A percentile compares a stretch with the other conserved stretches of the same genome.
Evolutionary conservation across 768 basidiomycete species (phyloP).

Genomic region (Sporobolomyces roseus): DNA sequence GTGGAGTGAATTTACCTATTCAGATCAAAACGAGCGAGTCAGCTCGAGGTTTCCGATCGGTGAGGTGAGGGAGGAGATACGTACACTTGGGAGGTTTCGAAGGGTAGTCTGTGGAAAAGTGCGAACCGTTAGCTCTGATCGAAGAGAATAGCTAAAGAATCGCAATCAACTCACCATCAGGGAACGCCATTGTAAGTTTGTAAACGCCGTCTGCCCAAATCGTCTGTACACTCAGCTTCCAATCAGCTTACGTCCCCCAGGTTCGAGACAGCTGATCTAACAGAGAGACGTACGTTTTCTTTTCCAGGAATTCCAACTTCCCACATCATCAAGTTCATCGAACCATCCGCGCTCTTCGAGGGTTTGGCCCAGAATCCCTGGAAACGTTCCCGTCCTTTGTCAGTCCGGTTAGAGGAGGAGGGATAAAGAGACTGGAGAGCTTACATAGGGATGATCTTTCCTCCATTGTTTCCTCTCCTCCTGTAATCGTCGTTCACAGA

Average conservation of each 20-base stretch:
- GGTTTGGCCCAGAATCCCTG: slow-evolving; percentile 98
- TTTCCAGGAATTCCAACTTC: slow-evolving; percentile 99
- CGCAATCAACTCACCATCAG: slow-evolving; percentile 65
- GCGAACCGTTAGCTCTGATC: too few species aligned
- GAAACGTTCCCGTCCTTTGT: not conserved
- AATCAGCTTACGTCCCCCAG: too few species aligned
- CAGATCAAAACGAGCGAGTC: too few species aligned
- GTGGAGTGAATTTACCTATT: slow-evolving; percentile 56
- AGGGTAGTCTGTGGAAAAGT: slow-evolving; percentile 67
- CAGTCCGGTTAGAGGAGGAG: not conserved
- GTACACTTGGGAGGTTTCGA: slow-evolving; percentile 89
- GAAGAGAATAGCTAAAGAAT: not conserved
- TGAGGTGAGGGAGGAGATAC: slow-evolving; percentile 42
- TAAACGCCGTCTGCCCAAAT: slow-evolving; percentile 95
- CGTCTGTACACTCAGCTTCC: too few species aligned
- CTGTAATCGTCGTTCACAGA: slow-evolving; percentile 83
- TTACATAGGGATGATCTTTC: slow-evolving; percentile 95
- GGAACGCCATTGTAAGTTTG: slow-evolving; percentile 90
- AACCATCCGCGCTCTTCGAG: slow-evolving; percentile 79
- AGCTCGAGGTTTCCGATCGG: not conserved
- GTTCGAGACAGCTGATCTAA: not conserved
- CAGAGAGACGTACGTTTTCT: slow-evolving; percentile 58
- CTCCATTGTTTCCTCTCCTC: slow-evolving; percentile 99
- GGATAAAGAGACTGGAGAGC: slow-evolving; percentile 2
- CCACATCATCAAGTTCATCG: slow-evolving; percentile 96